Evolutionary conservation across 768 basidiomycete species (phyloP).

Genomic region (Mycena olivaceomarginata): DNA sequence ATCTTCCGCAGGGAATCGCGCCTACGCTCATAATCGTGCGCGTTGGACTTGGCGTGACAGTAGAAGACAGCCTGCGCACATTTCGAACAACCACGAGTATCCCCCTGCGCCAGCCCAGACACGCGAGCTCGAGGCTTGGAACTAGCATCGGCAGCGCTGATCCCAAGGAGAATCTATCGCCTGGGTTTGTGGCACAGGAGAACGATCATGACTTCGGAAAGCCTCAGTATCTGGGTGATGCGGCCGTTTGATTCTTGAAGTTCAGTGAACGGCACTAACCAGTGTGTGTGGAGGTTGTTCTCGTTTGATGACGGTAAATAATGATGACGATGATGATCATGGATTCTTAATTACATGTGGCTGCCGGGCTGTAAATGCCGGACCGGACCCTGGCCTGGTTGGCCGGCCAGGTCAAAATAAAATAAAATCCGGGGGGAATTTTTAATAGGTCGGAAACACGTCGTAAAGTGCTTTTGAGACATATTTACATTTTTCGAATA

Average conservation of each 20-base stretch:
- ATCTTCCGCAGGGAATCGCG: conserved; percentile 8
- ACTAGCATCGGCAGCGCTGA: conserved; percentile 3
- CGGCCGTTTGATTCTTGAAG: neutral
- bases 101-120: neutral
- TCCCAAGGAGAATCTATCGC: conserved; percentile 1
- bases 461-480: no score
- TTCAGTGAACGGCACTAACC: neutral
- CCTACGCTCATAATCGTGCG: conserved; percentile 11
- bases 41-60: neutral
- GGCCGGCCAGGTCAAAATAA: no score
- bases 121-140: conserved; percentile 6
- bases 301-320: no score
- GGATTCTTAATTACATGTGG: no score
- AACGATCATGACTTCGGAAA: conserved; percentile 7
- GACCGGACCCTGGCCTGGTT: no score
- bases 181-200: neutral
- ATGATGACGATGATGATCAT: no score
- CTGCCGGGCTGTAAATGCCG: no score
- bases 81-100: conserved; percentile 4
- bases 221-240: neutral
- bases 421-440: no score
- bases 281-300: neutral
- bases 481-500: no score
- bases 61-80: neutral
- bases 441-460: no score